phyloP scores from a whole-genome alignment of 768 basidiomycete genomes.

The Albatrellus ellisii region DNA sequence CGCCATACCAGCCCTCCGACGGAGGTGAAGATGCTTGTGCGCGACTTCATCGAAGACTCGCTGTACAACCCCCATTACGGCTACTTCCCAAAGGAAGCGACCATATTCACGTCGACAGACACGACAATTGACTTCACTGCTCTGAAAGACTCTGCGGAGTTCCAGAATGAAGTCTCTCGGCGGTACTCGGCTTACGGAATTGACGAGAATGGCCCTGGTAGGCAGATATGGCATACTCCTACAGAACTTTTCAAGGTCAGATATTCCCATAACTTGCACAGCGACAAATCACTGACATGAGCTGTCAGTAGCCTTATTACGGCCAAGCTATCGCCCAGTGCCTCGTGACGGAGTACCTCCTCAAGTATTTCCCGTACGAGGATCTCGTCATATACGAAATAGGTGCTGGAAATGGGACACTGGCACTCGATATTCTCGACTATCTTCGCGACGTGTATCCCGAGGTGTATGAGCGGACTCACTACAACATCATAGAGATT shows the following conservation, averaged over 20 bases:
- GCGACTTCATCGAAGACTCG: conserved; percentile 95
- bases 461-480: conserved; percentile 86
- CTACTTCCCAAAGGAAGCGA: conserved; percentile 89
- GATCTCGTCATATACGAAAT: conserved; percentile 96
- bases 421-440: conserved; percentile 81
- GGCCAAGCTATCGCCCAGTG: conserved; percentile 84
- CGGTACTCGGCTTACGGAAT: conserved; percentile 63
- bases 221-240: conserved; percentile 97
- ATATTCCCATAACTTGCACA: conserved; percentile 4
- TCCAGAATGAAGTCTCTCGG: conserved; percentile 68
- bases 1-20: conserved; percentile 45
- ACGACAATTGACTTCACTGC: conserved; percentile 51
- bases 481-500: conserved; percentile 93
- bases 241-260: conserved; percentile 93
- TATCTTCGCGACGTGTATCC: conserved; percentile 68
- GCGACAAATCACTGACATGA: conserved; percentile 4
- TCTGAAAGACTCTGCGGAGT: conserved; percentile 58
- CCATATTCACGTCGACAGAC: conserved; percentile 65
- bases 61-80: conserved; percentile 97
- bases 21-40: conserved; percentile 83
- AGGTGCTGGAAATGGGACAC: conserved; percentile 94
- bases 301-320: conserved; percentile 68
- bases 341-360: conserved; percentile 82
- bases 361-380: conserved; percentile 93
- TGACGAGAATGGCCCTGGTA: conserved; percentile 57